phyloP scores from a whole-genome alignment of 2,329 filamentous ascomycete genomes.

The Cladophialophora chaetospira region DNA sequence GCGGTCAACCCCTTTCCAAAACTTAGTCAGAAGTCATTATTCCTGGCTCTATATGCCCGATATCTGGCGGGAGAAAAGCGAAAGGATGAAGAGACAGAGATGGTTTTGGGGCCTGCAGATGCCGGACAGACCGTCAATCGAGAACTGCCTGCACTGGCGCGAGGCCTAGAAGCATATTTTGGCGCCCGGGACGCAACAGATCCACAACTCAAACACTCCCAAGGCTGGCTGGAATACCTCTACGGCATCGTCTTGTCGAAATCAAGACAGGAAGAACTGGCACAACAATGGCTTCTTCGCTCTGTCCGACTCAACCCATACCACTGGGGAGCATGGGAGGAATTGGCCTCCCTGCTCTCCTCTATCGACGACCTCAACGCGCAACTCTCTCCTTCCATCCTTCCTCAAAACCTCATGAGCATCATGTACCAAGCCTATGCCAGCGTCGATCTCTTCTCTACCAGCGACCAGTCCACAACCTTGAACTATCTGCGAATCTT shows the following conservation, averaged over 20 bases:
- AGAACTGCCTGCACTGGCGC: conserved; percentile 74
- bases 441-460: conserved; percentile 83
- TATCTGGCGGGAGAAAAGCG: conserved; percentile 93
- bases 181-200: conserved; percentile 53
- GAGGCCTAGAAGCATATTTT: conserved; percentile 81
- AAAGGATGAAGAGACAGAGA: conserved; percentile 94
- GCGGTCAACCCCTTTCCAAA: conserved; percentile 47
- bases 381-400: conserved; percentile 31
- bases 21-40: conserved; percentile 87
- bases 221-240: conserved; percentile 84
- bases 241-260: conserved; percentile 90
- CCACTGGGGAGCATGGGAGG: conserved; percentile 97
- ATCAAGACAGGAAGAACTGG: conserved; percentile 83
- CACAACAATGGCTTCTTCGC: conserved; percentile 81
- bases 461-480: conserved; percentile 55
- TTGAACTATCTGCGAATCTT: conserved; percentile 57
- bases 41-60: conserved; percentile 88
- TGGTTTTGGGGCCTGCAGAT: conserved; percentile 93
- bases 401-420: conserved; percentile 88
- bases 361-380: conserved; percentile 75
- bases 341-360: conserved; percentile 78
- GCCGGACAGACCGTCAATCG: conserved; percentile 82
- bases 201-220: conserved; percentile 40
- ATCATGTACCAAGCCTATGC: conserved; percentile 92
- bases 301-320: conserved; percentile 89